Evolutionary conservation across 2,329 filamentous ascomycete species (phyloP).

Genomic region (Ophiocordyceps camponoti-rufipedis): DNA sequence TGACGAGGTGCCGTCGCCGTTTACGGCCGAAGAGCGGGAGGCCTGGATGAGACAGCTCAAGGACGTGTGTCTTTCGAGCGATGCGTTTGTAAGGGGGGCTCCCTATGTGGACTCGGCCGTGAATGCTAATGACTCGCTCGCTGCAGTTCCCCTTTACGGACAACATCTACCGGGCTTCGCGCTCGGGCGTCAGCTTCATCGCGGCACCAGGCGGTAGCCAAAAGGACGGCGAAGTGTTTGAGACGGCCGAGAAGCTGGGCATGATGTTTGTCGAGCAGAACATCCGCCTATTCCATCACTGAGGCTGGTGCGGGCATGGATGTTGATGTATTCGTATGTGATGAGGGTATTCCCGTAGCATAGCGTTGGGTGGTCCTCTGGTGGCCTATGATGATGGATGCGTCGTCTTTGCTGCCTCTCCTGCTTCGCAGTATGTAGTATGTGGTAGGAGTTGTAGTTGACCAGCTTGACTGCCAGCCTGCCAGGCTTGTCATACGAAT

Average conservation of each 20-base stretch:
- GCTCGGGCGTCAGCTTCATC: slow-evolving; percentile 89
- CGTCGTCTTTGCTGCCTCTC: too few relatives aligned
- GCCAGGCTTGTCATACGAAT: too few relatives aligned
- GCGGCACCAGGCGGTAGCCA: slow-evolving; percentile 83
- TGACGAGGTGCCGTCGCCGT: slow-evolving; percentile 68
- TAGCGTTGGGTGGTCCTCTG: too few relatives aligned
- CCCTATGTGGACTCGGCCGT: not conserved
- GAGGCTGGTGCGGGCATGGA: slow-evolving; percentile 10
- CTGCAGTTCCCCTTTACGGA: slow-evolving; percentile 88
- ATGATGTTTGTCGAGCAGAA: slow-evolving; percentile 95
- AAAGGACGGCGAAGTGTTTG: slow-evolving; percentile 66
- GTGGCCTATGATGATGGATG: too few relatives aligned
- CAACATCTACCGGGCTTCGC: slow-evolving; percentile 81
- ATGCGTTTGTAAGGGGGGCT: slow-evolving; percentile 61
- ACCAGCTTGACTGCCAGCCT: too few relatives aligned
- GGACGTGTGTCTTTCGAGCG: slow-evolving; percentile 74
- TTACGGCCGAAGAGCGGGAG: slow-evolving; percentile 68
- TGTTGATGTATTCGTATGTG: too few relatives aligned
- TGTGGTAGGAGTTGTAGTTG: too few relatives aligned
- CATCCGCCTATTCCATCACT: slow-evolving; percentile 89
- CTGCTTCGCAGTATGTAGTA: too few relatives aligned
- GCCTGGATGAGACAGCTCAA: slow-evolving; percentile 71
- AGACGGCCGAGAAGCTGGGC: slow-evolving; percentile 77
- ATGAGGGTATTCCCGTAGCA: too few relatives aligned
- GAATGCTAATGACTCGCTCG: not conserved